Evolutionary conservation across 2,329 filamentous ascomycete genomes (phyloP), one percentile per base, ranked within the genome.

Genomic region (Curvularia spicifera): DNA sequence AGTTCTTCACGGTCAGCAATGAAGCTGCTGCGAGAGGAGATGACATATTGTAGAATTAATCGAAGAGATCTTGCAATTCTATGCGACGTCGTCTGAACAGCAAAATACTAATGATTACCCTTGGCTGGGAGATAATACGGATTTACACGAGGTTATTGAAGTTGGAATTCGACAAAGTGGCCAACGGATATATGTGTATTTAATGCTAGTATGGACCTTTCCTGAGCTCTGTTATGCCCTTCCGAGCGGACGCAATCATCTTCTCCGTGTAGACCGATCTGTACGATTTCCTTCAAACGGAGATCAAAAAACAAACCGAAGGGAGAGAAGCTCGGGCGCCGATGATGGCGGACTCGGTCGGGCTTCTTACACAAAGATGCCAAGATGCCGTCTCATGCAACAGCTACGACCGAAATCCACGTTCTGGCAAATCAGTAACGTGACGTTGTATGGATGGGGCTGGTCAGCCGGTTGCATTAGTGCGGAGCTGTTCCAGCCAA

Each of bases 391-490:
- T 15, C 22, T 28, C 15, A 8, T 39, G 22, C 29, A 49, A 26
- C 13, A 43, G 5, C 15, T 43, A 6, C 22, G 26, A 26, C 18
- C 31, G 33, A 18, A 18, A 15, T 5, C 22, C 7, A 28, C 5
- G 15, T n/a, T 37, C 22, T 22, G 12, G 46, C 4, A 37, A 20
- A 28, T 26, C 3, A 6, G 46, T 29, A 26, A 13, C 7, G 24
- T 28, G 29, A 28, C 15, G 20, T 37, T 5, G 1, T 12, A 10
- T 13, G 1, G 6, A 15, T 26, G 15, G 6, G 10, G 7, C 18
- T 8, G 22, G 46, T 49, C 46, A 49, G 46, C 46, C 31, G 15
- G 18, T 39, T 49, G 46, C 46, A 37, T 49, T 18, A 37, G 35
- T 37, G 33, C 33, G 33, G n/a, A 20, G 22, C 3, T 24, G 22